Conservation (phyloP, 1,139 yeast genomes). For the Geotrichum histeridarum region DNA sequence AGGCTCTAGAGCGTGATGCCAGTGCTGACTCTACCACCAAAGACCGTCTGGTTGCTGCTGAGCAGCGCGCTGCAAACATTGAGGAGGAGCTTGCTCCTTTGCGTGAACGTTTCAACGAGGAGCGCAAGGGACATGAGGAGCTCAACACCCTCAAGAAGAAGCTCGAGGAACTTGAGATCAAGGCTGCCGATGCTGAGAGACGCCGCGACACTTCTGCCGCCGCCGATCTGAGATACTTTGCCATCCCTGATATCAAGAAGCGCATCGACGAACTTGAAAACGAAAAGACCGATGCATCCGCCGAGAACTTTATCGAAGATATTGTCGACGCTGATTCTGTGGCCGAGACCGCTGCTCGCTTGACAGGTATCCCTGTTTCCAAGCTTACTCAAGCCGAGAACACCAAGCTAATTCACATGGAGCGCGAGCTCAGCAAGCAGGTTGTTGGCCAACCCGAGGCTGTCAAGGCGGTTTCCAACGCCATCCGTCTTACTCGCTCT, state of each 20-base stretch:
- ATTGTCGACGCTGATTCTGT: slow-evolving; percentile 91
- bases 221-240: slow-evolving; percentile 92
- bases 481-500: slow-evolving; percentile 88
- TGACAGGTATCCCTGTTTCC: slow-evolving; percentile 98
- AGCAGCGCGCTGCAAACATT: slow-evolving; percentile 71
- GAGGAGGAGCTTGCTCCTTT: slow-evolving; percentile 84
- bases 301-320: slow-evolving; percentile 59
- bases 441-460: slow-evolving; percentile 98
- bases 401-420: slow-evolving; percentile 90
- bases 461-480: slow-evolving; percentile 91
- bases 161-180: slow-evolving; percentile 84
- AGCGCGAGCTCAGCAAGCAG: slow-evolving; percentile 67
- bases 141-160: slow-evolving; percentile 83
- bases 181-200: slow-evolving; percentile 95
- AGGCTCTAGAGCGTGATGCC: slow-evolving; percentile 93
- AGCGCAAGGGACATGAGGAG: slow-evolving; percentile 87
- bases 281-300: slow-evolving; percentile 59
- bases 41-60: slow-evolving; percentile 77
- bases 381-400: slow-evolving; percentile 95
- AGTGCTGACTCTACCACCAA: slow-evolving; percentile 82
- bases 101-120: slow-evolving; percentile 79
- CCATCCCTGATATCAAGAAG: slow-evolving; percentile 84
- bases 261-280: slow-evolving; percentile 71
- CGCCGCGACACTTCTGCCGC: slow-evolving; percentile 91
- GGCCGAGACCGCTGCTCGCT: slow-evolving; percentile 93